Evolutionary conservation across 768 basidiomycete species (phyloP), one percentile per base, ranked within the genome.

Genomic region (Amylocystis lapponica): DNA sequence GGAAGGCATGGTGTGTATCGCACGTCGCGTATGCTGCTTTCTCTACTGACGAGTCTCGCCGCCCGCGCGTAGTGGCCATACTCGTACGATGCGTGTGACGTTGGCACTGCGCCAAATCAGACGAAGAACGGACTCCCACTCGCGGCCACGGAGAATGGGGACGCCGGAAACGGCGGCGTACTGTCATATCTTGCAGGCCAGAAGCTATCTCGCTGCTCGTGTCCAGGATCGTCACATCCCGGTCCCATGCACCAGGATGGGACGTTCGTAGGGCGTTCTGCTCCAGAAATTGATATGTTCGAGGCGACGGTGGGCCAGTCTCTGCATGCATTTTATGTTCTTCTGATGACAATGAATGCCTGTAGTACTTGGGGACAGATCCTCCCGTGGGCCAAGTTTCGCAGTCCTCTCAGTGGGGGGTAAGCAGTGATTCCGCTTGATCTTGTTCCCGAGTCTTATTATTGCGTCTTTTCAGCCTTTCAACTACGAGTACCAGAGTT

Each of bases 221-320:
- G 93, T 59, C 53, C 67, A 0, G 79, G 81, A 17, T 90, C 93
- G 55, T 71, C 75, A 25, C 91, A 94, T 61, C 91, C 91, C 27
- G 91, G 91, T 2, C 91, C 91, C 3, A 70, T 74, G 32, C 78
- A 83, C 41, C 44, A 72, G 0, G 85, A 91, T 58, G 86, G 87
- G 2, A 72, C 78, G 0, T 91, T 78, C 60, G 81, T 85, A 17
- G 92, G 90, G 10, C 78, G 92, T 38, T 60, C 83, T 23, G 86
- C 91, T 4, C 91, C 91, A 2, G 92, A 95, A 63, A 92, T 95
- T 31, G 92, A 95, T 69, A 70, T 92, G 21, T 81, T 94, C 57
- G 92, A 94, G 67, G 85, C 91, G 7, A 79, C 82, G 64, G 83
- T 81, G 44, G 63, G 59, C 35, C 42, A 52, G n/a, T n/a, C n/a